Evolutionary conservation across 1,139 yeast genomes (phyloP).

Genomic region (Pichia sp.): DNA sequence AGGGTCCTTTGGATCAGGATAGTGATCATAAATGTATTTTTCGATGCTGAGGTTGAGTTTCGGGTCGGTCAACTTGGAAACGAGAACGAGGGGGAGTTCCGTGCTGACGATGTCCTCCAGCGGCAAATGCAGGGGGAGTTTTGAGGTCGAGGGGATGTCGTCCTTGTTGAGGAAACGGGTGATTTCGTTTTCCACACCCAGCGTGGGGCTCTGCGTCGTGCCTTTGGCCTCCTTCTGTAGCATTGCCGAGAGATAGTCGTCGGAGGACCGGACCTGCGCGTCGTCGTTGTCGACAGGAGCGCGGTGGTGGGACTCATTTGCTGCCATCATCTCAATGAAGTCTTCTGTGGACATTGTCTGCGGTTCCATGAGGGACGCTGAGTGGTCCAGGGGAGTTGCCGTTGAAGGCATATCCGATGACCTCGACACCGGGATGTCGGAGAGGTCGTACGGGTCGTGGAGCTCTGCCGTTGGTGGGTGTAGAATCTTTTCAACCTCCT

Average conservation of each 20-base stretch:
- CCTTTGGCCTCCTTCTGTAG: background rate
- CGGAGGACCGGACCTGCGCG: background rate
- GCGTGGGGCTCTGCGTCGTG: no score
- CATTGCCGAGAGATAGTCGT: background rate
- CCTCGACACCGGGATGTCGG: conserved; percentile 22
- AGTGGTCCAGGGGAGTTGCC: no score
- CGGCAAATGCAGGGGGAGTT: conserved; percentile 21
- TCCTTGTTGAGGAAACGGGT: conserved; percentile 7
- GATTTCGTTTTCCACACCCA: background rate
- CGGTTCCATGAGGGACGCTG: conserved; percentile 14
- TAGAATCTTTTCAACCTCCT: conserved; percentile 2
- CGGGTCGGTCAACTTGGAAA: conserved; percentile 58
- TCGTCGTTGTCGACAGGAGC: background rate
- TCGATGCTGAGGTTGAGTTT: conserved; percentile 77
- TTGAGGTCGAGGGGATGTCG: conserved; percentile 16
- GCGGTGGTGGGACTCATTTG: conserved; percentile 9
- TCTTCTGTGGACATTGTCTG: conserved; percentile 27
- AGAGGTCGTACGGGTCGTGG: conserved; percentile 24
- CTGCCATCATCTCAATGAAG: conserved; percentile 18
- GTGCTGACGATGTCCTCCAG: conserved; percentile 32
- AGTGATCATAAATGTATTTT: conserved; percentile 63
- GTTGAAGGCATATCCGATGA: no score
- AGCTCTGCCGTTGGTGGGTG: background rate
- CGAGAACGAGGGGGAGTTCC: conserved; percentile 29
- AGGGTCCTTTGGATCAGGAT: conserved; percentile 43